phyloP scores from a whole-genome alignment of 257 asterid genomes.

The Verbascum thapsus region DNA sequence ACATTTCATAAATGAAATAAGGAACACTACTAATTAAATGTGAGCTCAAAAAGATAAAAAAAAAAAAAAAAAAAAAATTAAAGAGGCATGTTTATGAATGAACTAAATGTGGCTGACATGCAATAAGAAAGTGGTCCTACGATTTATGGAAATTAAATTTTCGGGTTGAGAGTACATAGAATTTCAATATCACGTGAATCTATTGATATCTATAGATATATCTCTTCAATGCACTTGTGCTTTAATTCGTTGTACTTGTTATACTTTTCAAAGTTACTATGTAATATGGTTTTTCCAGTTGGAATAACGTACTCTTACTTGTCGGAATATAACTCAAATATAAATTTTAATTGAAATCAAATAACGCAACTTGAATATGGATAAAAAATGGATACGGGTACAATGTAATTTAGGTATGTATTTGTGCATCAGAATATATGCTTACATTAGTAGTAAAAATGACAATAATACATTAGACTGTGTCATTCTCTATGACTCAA shows the following conservation, averaged over 20 bases:
- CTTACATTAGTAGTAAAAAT: too few species aligned
- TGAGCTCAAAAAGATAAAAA: not conserved
- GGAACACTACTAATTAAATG: not conserved
- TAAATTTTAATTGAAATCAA: conserved; percentile 1
- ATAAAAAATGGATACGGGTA: too few species aligned
- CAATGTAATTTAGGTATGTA: too few species aligned
- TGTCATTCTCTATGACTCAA: too few species aligned
- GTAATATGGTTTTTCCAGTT: conserved; percentile 1
- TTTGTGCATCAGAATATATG: too few species aligned
- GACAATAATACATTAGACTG: too few species aligned
- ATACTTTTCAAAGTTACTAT: not conserved
- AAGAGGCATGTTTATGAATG: conserved; percentile 3
- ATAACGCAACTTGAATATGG: not conserved
- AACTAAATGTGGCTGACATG: conserved; percentile 24
- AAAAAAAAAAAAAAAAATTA: too few species aligned
- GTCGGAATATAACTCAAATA: not conserved
- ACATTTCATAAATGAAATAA: too few species aligned
- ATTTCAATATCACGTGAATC: conserved; percentile 30
- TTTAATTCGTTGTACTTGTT: not conserved
- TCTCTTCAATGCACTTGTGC: conserved; percentile 1
- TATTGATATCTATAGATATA: conserved; percentile 10
- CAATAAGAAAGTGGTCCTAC: conserved; percentile 11
- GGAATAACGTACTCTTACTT: conserved; percentile 1
- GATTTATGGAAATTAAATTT: conserved; percentile 4
- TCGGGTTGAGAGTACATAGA: conserved; percentile 17